Evolutionary conservation across 352 stramenopile species (phyloP), one percentile per base, ranked within the genome.

Genomic region (Globisporangium okanoganense): DNA sequence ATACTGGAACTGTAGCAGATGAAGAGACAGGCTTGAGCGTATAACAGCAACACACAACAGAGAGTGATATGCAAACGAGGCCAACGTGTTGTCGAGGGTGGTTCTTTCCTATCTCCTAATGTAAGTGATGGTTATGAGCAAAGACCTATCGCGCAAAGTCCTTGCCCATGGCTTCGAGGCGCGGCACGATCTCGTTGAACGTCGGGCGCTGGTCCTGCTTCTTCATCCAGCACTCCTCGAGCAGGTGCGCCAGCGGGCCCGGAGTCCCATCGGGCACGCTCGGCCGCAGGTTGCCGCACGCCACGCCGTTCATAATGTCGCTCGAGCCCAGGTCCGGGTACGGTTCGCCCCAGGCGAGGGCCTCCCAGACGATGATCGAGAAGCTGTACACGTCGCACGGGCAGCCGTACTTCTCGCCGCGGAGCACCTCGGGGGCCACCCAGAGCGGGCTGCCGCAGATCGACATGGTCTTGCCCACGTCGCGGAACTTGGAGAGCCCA

Each of bases 351-450:
- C 84, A 92, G 2, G 79, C 82, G 16, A 95, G 76, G 6, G 75
- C 82, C 54, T 93, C 82, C 82, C 82, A 95, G n/a, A 95, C 80
- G 44, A 93, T 95, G 68, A 95, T 93, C n/a, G 83, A 95, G 64
- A 93, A 95, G 68, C 79, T 93, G 70, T 92, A 95, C 48, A 95
- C 82, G 56, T 95, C 82, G 59, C 83, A 93, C 1, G 84, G 72
- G 22, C 74, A 89, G 57, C 82, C 78, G 57, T 95, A 93, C 61
- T 92, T 92, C 65, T 95, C 84, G 16, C 84, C 82, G 24, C 79
- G 75, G 10, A 93, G 72, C 62, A 95, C 82, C 58, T 93, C 85
- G 2, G 82, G 83, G 3, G 83, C 83, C 27, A 92, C 82, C 86
- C 86, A 95, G 16, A 95, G 73, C 38, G 82, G 82, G 38, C 76